Conservation (phyloP, 352 stramenopile genomes). For the Phytophthora vignae region DNA sequence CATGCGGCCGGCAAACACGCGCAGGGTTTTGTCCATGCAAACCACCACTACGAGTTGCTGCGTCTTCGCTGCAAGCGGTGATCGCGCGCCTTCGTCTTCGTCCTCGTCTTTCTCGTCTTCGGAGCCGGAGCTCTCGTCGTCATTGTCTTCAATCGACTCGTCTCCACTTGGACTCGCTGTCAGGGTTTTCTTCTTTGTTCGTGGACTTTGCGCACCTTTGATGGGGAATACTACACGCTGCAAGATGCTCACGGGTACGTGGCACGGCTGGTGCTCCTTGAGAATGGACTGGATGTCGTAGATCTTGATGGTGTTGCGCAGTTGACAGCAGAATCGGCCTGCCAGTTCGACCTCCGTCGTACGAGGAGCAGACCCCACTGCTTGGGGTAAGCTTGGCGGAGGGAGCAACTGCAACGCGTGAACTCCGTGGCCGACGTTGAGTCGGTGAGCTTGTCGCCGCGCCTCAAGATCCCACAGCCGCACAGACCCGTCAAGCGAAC, state of each 20-base stretch:
- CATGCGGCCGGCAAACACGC: conserved; percentile 56
- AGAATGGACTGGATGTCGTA: conserved; percentile 74
- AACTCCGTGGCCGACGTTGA: conserved; percentile 59
- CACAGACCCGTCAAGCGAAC: conserved; percentile 73
- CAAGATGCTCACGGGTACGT: conserved; percentile 64
- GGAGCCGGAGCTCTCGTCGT: conserved; percentile 18
- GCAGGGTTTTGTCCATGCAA: conserved; percentile 74
- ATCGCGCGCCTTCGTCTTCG: background rate
- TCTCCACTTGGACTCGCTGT: conserved; percentile 6
- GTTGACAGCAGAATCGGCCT: conserved; percentile 66
- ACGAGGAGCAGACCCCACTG: background rate
- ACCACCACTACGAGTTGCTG: conserved; percentile 66
- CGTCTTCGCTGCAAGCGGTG: background rate
- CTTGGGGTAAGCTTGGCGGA: conserved; percentile 12
- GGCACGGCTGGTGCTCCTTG: conserved; percentile 70
- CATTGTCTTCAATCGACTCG: conserved; percentile 1
- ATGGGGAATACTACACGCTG: conserved; percentile 52
- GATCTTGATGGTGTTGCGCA: conserved; percentile 62
- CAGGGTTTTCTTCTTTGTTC: background rate
- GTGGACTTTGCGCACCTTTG: background rate
- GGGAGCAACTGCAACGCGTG: conserved; percentile 56
- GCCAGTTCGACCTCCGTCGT: conserved; percentile 35
- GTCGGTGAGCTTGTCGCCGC: conserved; percentile 64
- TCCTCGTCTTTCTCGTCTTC: conserved; percentile 25
- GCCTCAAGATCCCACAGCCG: conserved; percentile 76